These are phyloP conservation scores for Ceratobasidium theobromae DNA, from an alignment of 1,284 basidiomycete genomes.

Conservation along the genomic window DNA sequence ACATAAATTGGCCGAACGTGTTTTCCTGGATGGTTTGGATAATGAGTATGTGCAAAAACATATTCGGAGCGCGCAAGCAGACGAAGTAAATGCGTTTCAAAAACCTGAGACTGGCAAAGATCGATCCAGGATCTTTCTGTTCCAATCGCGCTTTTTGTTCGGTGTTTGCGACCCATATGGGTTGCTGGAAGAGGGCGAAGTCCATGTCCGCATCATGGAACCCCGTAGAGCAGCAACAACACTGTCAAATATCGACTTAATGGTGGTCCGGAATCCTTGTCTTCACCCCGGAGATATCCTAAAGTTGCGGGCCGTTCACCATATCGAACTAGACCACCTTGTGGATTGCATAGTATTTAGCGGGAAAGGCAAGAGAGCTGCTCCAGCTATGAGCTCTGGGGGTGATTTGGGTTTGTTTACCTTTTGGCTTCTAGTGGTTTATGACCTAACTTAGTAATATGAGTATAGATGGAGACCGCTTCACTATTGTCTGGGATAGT, in stretches of 20 bases:
- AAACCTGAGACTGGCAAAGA: conserved; percentile 53
- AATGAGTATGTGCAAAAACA: conserved; percentile 45
- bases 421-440: conserved; percentile 21
- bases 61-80: conserved; percentile 50
- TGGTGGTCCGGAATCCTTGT: conserved; percentile 66
- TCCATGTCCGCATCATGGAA: conserved; percentile 59
- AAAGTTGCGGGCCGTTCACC: conserved; percentile 59
- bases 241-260: conserved; percentile 58
- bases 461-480: conserved; percentile 56
- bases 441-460: conserved; percentile 2
- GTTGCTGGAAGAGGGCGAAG: conserved; percentile 61
- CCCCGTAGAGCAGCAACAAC: conserved; percentile 55
- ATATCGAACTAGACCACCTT: conserved; percentile 54
- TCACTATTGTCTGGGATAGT: conserved; percentile 66
- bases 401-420: conserved; percentile 62
- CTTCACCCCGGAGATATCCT: conserved; percentile 68
- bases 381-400: conserved; percentile 67
- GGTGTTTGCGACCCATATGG: conserved; percentile 66
- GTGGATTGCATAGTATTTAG: conserved; percentile 68
- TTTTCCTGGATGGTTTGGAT: conserved; percentile 59
- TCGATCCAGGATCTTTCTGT: conserved; percentile 59
- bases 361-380: conserved; percentile 58
- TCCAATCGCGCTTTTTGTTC: conserved; percentile 60
- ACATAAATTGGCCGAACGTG: conserved; percentile 52
- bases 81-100: conserved; percentile 54